A percentile compares a stretch with the other conserved stretches of the same genome.
These are phyloP conservation scores for Candida easanensis DNA, from an alignment of 805 yeast species.

Conservation along the genomic window DNA sequence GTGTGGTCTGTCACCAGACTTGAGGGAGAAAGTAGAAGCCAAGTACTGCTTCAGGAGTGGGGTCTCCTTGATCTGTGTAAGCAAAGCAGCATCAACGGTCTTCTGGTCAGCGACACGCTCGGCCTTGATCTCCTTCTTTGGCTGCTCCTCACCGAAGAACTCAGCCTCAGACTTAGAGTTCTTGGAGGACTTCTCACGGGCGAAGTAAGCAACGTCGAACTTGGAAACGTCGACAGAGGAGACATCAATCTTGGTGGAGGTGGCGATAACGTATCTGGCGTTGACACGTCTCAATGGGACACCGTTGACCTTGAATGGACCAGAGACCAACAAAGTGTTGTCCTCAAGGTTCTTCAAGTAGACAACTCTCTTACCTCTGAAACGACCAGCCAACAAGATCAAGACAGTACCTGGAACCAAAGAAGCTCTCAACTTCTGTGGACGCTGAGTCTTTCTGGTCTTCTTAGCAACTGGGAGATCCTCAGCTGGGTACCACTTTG, in stretches of 20 bases:
- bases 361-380: constrained; percentile 99
- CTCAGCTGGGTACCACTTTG: constrained; percentile 94
- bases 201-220: constrained; percentile 93
- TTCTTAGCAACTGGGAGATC: constrained; percentile 83
- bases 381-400: constrained; percentile 97
- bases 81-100: constrained; percentile 86
- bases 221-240: constrained; percentile 81
- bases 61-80: constrained; percentile 94
- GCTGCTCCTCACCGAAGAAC: constrained; percentile 75
- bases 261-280: constrained; percentile 97
- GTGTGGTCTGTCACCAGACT: constrained; percentile 98
- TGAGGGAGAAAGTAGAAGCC: constrained; percentile 92
- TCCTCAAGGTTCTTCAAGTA: constrained; percentile 96
- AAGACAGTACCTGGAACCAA: constrained; percentile 97
- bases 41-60: constrained; percentile 96
- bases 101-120: constrained; percentile 97
- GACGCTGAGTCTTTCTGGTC: constrained; percentile 87
- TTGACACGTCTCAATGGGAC: constrained; percentile 99
- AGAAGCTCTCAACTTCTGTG: constrained; percentile 93
- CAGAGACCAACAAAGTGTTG: constrained; percentile 94
- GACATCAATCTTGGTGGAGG: constrained; percentile 88
- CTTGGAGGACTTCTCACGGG: constrained; percentile 87
- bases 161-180: constrained; percentile 86
- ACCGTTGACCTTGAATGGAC: constrained; percentile 99
- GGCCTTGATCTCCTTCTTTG: constrained; percentile 84